Percentiles rank a stretch among this genome's conserved stretches.
phyloP scores from a whole-genome alignment of 768 basidiomycete genomes.

The Lentinula raphanica region DNA sequence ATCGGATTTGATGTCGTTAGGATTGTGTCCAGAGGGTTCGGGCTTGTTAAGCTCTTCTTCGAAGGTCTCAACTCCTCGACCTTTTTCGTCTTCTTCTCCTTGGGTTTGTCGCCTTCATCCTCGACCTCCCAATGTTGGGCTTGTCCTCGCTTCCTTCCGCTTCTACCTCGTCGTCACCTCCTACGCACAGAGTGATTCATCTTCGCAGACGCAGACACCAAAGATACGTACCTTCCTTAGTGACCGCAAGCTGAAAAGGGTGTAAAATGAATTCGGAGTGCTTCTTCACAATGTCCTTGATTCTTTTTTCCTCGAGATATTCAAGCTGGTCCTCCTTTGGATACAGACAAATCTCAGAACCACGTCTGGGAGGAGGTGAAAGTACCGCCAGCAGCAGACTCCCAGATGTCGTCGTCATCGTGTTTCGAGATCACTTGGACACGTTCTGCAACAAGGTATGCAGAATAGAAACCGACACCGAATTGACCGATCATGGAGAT shows the following conservation, averaged over 20 bases:
- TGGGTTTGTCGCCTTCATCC: slow-evolving; percentile 77
- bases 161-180: slow-evolving; percentile 83
- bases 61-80: slow-evolving; percentile 81
- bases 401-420: slow-evolving; percentile 99
- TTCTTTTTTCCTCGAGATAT: slow-evolving; percentile 98
- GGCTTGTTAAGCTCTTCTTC: slow-evolving; percentile 99
- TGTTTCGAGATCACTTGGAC: slow-evolving; percentile 99
- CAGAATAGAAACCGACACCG: slow-evolving; percentile 99
- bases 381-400: slow-evolving; percentile 97
- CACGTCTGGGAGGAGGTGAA: slow-evolving; percentile 95
- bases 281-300: slow-evolving; percentile 99
- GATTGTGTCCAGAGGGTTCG: slow-evolving; percentile 99
- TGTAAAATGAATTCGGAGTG: slow-evolving; percentile 99
- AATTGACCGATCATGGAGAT: slow-evolving; percentile 98
- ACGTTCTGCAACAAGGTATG: slow-evolving; percentile 97
- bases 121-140: slow-evolving; percentile 77
- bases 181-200: slow-evolving; percentile 31
- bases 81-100: slow-evolving; percentile 93
- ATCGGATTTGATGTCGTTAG: slow-evolving; percentile 85
- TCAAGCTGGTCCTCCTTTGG: slow-evolving; percentile 99
- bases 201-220: not conserved
- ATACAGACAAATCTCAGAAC: slow-evolving; percentile 86
- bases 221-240: slow-evolving; percentile 83
- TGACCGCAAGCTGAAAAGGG: slow-evolving; percentile 96
- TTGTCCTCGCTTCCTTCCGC: slow-evolving; percentile 68